Evolutionary conservation across 2,329 filamentous ascomycete species (phyloP), one percentile per base, ranked within the genome.

Genomic region (Davidsoniella eucalypti): DNA sequence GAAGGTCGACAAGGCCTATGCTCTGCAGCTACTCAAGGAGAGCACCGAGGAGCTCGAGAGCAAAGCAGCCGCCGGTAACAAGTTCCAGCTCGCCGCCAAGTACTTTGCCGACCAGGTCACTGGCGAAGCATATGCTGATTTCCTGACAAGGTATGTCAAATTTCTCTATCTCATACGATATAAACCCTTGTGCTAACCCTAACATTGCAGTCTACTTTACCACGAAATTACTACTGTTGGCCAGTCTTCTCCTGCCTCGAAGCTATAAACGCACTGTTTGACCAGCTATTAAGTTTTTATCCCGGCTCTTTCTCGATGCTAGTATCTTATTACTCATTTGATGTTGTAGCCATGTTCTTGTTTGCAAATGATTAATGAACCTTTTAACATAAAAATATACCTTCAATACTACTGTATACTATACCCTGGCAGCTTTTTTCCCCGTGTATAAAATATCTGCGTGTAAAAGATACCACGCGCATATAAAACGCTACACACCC

Each of bases 71-170:
- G 83, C 84, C 71, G 87, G 87, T 52, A 92, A 95, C 73, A 95
- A 95, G 73, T 95, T 74, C 69, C 78, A 82, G 54, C 75, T 94
- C 49, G 92, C 92, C 1, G 86, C 86, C 1, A 82, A 94, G 67
- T 96, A 96, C 69, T 95, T 96, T 62, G 79, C 85, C 33, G 72
- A 78, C 43, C 92, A 98, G 72, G 84, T 96, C 52, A 96, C 90
- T 2, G 92, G 92, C 51, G 92, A 96, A 72, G 88, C 95, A 58
- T 96, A 96, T 65, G 87, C 88, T 10, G 92, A 98, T 66, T 96
- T 96, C 70, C 67, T 98, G 70, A 95, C 87, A 6, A 69, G 70
- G 80, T 86, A 71, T 73, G 82, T 69, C 18, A 18, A 18, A 48
- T 51, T 41, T 49, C 38, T 38, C 23, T 8, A 16, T 25, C 25